Evolutionary conservation across 2,329 filamentous ascomycete genomes (phyloP).

Genomic region (Microthyrium microscopicum): DNA sequence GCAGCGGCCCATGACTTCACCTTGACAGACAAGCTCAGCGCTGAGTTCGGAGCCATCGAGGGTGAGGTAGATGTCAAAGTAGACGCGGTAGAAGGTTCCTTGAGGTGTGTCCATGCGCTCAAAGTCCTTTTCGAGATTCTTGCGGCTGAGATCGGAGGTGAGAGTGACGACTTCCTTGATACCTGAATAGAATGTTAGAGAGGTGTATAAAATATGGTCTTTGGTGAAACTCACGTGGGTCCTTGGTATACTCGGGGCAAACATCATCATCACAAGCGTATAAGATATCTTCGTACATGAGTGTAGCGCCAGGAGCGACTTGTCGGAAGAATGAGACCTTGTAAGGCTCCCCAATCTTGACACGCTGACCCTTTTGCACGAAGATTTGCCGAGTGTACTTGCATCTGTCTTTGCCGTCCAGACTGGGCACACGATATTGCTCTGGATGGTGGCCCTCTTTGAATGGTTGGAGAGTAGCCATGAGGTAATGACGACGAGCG

Average conservation of each 20-base stretch:
- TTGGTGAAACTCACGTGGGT: conserved; percentile 64
- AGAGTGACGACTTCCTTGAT: conserved; percentile 99
- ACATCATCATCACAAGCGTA: conserved; percentile 97
- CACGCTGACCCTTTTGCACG: conserved; percentile 93
- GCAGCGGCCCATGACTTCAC: conserved; percentile 96
- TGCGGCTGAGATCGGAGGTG: conserved; percentile 88
- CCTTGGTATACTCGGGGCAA: conserved; percentile 96
- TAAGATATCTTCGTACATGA: conserved; percentile 98
- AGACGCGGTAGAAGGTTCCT: conserved; percentile 51
- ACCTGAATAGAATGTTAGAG: conserved; percentile 34
- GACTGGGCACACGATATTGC: conserved; percentile 87
- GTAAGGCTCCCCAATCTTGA: conserved; percentile 97
- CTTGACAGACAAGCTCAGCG: conserved; percentile 95
- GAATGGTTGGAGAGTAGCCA: conserved; percentile 97
- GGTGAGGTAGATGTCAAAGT: conserved; percentile 62
- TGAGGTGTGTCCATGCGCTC: conserved; percentile 98
- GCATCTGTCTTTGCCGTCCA: conserved; percentile 95
- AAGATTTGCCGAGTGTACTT: conserved; percentile 98
- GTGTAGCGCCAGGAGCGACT: conserved; percentile 85
- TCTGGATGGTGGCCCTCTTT: conserved; percentile 98
- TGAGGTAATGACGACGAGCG: conserved; percentile 92
- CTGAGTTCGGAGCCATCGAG: conserved; percentile 97
- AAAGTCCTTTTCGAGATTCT: conserved; percentile 98
- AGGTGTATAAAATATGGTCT: conserved; percentile 7
- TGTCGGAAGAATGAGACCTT: conserved; percentile 98